These are phyloP conservation scores for Lichina pygmaea DNA, from an alignment of 495 filamentous ascomycete genomes.

Conservation along the genomic window DNA sequence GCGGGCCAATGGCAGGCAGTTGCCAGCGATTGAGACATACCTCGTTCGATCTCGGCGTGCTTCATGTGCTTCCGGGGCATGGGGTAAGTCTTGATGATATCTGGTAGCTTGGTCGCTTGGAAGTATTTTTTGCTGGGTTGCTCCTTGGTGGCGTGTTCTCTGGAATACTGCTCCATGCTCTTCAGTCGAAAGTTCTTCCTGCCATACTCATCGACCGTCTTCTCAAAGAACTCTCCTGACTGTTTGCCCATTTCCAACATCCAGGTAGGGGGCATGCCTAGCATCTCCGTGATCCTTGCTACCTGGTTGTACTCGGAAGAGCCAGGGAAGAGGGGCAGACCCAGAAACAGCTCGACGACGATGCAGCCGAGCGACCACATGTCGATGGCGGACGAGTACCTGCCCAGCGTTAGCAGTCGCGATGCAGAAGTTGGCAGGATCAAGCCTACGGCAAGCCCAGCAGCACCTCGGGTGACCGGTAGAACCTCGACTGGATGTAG, in stretches of 20 bases:
- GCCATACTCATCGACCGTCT: conserved; percentile 74
- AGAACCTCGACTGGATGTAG: conserved; percentile 97
- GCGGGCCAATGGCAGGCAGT: conserved; percentile 2
- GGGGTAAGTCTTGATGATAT: conserved; percentile 89
- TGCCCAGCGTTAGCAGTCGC: conserved; percentile 9
- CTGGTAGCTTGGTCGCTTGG: conserved; percentile 70
- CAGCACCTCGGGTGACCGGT: conserved; percentile 87
- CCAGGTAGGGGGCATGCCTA: conserved; percentile 88
- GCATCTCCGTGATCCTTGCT: conserved; percentile 91
- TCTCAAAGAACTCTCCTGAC: conserved; percentile 92
- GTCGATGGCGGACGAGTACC: conserved; percentile 96
- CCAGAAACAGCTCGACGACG: conserved; percentile 92
- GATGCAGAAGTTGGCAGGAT: not conserved
- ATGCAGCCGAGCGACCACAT: conserved; percentile 99
- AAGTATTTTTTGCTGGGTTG: conserved; percentile 99
- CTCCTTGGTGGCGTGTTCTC: conserved; percentile 87
- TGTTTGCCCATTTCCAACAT: conserved; percentile 99
- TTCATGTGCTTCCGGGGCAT: conserved; percentile 99
- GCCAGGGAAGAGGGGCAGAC: conserved; percentile 83
- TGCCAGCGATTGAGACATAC: conserved; percentile 22
- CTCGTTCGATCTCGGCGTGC: conserved; percentile 81
- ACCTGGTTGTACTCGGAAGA: conserved; percentile 99
- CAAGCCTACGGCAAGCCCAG: conserved; percentile 51
- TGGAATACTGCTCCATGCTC: conserved; percentile 87
- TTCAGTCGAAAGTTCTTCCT: conserved; percentile 77